Evolutionary conservation across 495 filamentous ascomycete species (phyloP), one percentile per base, ranked within the genome.

Genomic region (Penicillium dipodomyicola): DNA sequence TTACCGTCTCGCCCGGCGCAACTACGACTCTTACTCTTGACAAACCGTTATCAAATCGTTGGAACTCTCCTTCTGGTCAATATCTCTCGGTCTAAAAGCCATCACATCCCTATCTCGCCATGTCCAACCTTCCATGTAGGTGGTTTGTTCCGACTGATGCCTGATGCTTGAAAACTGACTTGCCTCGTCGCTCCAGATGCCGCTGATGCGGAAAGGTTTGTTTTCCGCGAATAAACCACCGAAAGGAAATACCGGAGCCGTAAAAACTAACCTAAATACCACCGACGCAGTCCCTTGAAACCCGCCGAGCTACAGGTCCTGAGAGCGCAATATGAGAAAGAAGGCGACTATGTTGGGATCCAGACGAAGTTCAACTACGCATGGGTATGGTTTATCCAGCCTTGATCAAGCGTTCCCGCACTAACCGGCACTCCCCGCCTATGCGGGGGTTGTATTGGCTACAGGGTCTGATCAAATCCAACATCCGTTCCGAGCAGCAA

Each of bases 341-440:
- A 98, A 72, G 94, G 93, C 56, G 87, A 92, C 63, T 96, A 93
- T 74, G 95, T 96, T 15, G 91, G 92, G 44, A 84, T 98, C 27
- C 94, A 98, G 72, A 98, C 94, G 44, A 97, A 97, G 72, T 98
- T 98, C 84, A 98, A 98, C 84, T 97, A 90, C 71, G 93, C 95
- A 65, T 98, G 94, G 94, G 91, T 95, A 78, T 41, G 80, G 3
- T 11, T 12, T 23, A 27, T 20, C 25, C 22, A 23, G 19, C 22
- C n/a, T 33, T 9, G 5, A 55, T 41, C 17, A 19, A 23, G 17
- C 22, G 15, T 17, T n/a, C 23, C 22, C 22, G 23, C 46, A 40
- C 65, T 69, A 49, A 69, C 48, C 44, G 15, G 29, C 23, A 9
- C 11, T 48, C 43, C 42, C 52, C 60, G 46, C 51, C 9, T 40